Conservation (phyloP, 2,329 filamentous ascomycete species). For the Ceratocystiopsis minuta region DNA sequence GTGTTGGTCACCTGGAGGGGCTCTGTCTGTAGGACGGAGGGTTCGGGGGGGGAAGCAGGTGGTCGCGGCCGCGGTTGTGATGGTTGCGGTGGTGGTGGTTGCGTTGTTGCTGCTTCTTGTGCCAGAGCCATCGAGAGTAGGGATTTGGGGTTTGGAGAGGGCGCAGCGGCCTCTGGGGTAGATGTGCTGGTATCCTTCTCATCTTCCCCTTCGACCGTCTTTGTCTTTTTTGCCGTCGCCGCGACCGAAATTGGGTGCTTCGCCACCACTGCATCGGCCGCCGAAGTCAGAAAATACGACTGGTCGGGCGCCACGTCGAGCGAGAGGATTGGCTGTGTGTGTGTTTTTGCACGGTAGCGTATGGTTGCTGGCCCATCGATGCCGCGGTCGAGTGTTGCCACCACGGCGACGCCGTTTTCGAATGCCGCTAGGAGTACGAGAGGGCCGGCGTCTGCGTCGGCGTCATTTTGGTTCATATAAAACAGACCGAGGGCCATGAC, state of each 20-base stretch:
- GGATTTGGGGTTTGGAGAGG: conserved; percentile 8
- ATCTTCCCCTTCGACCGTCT: too few species aligned
- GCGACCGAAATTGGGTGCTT: conserved; percentile 48
- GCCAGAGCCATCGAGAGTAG: conserved; percentile 15
- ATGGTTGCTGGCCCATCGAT: conserved; percentile 23
- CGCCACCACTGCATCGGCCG: conserved; percentile 62
- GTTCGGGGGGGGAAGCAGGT: conserved; percentile 2
- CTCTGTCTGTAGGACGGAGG: conserved; percentile 16
- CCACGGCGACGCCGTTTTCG: conserved; percentile 62
- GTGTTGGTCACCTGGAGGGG: conserved; percentile 52
- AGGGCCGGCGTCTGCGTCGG: conserved; percentile 11
- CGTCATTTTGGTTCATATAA: conserved; percentile 11
- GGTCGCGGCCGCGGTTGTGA: too few species aligned
- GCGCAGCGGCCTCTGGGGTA: background rate
- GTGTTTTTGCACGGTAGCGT: conserved; percentile 47
- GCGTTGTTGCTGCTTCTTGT: conserved; percentile 1
- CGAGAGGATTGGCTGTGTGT: conserved; percentile 69
- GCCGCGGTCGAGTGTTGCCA: conserved; percentile 33
- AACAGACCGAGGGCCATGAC: conserved; percentile 64
- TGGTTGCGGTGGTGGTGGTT: background rate
- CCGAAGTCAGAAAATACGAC: conserved; percentile 56
- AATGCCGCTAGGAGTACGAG: conserved; percentile 56
- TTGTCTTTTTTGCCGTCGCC: background rate
- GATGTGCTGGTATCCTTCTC: too few species aligned
- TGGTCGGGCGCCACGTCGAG: conserved; percentile 34